Conservation (phyloP, 2,329 filamentous ascomycete genomes). For the Colletotrichum sp. region DNA sequence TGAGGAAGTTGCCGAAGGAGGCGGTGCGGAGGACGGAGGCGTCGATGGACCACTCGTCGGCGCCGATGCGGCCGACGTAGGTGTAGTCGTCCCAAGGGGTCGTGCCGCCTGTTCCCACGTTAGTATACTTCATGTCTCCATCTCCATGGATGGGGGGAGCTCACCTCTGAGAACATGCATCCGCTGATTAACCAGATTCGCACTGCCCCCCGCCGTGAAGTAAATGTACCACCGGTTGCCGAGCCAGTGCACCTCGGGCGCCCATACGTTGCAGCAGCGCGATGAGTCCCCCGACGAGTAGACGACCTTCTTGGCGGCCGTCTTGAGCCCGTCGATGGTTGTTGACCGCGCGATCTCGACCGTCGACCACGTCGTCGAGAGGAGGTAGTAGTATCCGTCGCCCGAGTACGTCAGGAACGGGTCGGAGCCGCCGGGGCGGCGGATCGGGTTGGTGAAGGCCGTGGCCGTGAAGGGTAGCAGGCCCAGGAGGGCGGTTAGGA, state of each 20-base stretch:
- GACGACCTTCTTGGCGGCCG: constrained; percentile 52
- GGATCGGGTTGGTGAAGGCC: constrained; percentile 57
- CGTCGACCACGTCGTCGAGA: constrained; percentile 60
- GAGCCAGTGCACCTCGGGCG: constrained; percentile 25
- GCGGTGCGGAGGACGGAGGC: constrained; percentile 55
- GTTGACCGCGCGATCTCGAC: constrained; percentile 57
- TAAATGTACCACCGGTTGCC: constrained; percentile 25
- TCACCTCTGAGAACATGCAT: constrained; percentile 43
- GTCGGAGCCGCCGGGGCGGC: constrained; percentile 53
- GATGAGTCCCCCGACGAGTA: constrained; percentile 51
- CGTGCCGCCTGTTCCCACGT: constrained; percentile 44
- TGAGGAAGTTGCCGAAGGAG: constrained; percentile 53
- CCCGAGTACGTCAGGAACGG: constrained; percentile 56
- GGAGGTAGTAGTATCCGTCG: constrained; percentile 59
- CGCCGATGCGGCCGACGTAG: constrained; percentile 52
- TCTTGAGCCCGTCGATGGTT: constrained; percentile 60
- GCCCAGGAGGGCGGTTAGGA: constrained; percentile 21
- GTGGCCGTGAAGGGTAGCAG: constrained; percentile 10
- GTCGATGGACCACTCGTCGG: constrained; percentile 57
- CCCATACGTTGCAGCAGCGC: constrained; percentile 43
- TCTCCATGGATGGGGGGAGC: background rate
- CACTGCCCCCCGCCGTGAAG: constrained; percentile 54
- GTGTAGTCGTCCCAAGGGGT: constrained; percentile 56
- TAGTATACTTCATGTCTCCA: background rate
- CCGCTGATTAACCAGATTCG: constrained; percentile 53